Evolutionary conservation across 2,329 filamentous ascomycete species (phyloP).

Genomic region (Bretziella fagacearum): DNA sequence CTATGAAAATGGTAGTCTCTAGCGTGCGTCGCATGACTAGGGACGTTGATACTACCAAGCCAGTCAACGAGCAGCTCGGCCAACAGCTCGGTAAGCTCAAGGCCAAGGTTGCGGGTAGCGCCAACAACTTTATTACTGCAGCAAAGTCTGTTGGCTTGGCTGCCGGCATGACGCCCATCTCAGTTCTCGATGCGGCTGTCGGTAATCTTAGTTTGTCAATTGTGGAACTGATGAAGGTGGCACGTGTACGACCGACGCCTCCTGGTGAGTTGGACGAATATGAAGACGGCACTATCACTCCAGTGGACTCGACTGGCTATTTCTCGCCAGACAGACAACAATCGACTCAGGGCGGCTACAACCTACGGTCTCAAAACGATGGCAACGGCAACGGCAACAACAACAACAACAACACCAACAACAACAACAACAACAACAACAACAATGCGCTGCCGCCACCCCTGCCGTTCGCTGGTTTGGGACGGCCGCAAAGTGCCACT

Average conservation of each 20-base stretch:
- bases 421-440: constrained; percentile 1
- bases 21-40: constrained; percentile 71
- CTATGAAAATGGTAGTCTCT: constrained; percentile 73
- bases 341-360: constrained; percentile 15
- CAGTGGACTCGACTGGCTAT: constrained; percentile 51
- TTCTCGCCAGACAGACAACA: constrained; percentile 38
- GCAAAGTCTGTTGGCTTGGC: constrained; percentile 79
- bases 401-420: too few species aligned
- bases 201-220: constrained; percentile 76
- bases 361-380: constrained; percentile 5
- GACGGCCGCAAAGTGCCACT: constrained; percentile 43
- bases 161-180: constrained; percentile 78
- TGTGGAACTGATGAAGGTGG: constrained; percentile 66
- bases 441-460: constrained; percentile 27
- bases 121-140: constrained; percentile 89
- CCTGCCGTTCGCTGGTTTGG: constrained; percentile 40
- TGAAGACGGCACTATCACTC: constrained; percentile 48
- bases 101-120: constrained; percentile 71
- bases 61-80: constrained; percentile 34
- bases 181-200: constrained; percentile 78
- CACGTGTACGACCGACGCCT: constrained; percentile 67
- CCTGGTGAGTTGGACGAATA: constrained; percentile 62
- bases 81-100: constrained; percentile 55
- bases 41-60: constrained; percentile 48
- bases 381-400: constrained; percentile 5